Evolutionary conservation across 1,284 basidiomycete species (phyloP).

Genomic region (Moniliella sp.): DNA sequence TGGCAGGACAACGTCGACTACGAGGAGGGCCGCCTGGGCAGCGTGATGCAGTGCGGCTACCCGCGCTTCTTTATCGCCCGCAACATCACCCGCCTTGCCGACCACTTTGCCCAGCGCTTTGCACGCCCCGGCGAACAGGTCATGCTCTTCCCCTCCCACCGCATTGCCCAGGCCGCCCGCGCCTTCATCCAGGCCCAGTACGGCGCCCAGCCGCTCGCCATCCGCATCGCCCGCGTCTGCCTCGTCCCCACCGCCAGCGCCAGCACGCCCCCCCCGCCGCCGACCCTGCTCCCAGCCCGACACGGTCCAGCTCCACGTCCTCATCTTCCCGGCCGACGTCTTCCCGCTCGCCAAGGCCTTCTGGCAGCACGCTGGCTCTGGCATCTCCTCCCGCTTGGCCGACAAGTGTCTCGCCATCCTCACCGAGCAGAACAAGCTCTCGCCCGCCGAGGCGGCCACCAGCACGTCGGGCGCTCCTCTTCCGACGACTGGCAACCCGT

Average conservation of each 20-base stretch:
- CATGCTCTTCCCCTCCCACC: slow-evolving; percentile 20
- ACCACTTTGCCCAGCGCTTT: slow-evolving; percentile 11
- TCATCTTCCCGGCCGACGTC: slow-evolving; percentile 49
- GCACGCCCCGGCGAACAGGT: slow-evolving; percentile 11
- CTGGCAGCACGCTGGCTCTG: slow-evolving; percentile 84
- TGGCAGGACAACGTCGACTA: slow-evolving; percentile 86
- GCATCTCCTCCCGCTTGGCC: slow-evolving; percentile 67
- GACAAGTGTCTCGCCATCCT: slow-evolving; percentile 57
- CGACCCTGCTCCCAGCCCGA: not conserved
- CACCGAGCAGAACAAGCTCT: slow-evolving; percentile 9
- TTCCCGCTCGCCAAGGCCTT: slow-evolving; percentile 63
- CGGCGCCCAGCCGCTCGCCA: slow-evolving; percentile 4
- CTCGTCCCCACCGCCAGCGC: slow-evolving; percentile 9
- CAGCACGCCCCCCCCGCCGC: slow-evolving; percentile 3
- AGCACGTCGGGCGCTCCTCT: too few relatives aligned
- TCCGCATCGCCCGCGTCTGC: slow-evolving; percentile 19
- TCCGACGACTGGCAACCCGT: not conserved
- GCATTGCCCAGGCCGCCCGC: slow-evolving; percentile 17
- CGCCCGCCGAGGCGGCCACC: too few relatives aligned
- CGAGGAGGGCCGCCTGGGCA: slow-evolving; percentile 65
- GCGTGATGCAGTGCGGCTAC: slow-evolving; percentile 77
- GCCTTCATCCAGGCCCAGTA: slow-evolving; percentile 19
- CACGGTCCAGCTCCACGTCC: slow-evolving; percentile 41
- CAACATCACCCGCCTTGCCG: slow-evolving; percentile 40
- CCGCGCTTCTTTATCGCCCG: slow-evolving; percentile 86